Conservation (phyloP, 345 rosid genomes). For the Melaleuca quinquenervia region DNA sequence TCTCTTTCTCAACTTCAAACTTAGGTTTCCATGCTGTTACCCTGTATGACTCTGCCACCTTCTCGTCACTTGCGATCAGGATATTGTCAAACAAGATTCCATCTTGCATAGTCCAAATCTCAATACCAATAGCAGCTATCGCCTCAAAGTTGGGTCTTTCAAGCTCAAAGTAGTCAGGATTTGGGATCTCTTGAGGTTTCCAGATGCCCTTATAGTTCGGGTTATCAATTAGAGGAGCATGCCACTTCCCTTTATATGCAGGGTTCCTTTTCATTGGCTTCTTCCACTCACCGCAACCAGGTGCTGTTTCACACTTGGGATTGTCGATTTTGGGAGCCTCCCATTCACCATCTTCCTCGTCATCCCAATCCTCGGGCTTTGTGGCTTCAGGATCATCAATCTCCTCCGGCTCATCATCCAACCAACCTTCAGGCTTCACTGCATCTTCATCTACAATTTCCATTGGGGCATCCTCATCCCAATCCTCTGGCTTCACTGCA, state of each 20-base stretch:
- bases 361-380: slow-evolving; percentile 59
- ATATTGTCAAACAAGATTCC: slow-evolving; percentile 42
- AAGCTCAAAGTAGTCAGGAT: slow-evolving; percentile 39
- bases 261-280: slow-evolving; percentile 45
- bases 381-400: slow-evolving; percentile 52
- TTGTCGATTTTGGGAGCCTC: slow-evolving; percentile 41
- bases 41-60: slow-evolving; percentile 23
- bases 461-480: slow-evolving; percentile 51
- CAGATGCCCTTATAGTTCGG: slow-evolving; percentile 47
- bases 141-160: slow-evolving; percentile 40
- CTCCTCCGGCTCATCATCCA: slow-evolving; percentile 47
- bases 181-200: slow-evolving; percentile 43
- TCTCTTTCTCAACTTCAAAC: slow-evolving; percentile 33
- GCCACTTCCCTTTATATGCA: slow-evolving; percentile 49
- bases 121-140: slow-evolving; percentile 47
- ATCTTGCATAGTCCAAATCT: slow-evolving; percentile 70
- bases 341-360: slow-evolving; percentile 61
- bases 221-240: slow-evolving; percentile 41
- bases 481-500: slow-evolving; percentile 45
- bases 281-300: slow-evolving; percentile 59
- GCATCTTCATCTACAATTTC: slow-evolving; percentile 42
- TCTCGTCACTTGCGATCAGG: slow-evolving; percentile 34
- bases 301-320: slow-evolving; percentile 33
- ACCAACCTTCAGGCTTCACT: slow-evolving; percentile 53
- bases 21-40: slow-evolving; percentile 37